Conservation (phyloP, 2,329 filamentous ascomycete species). For the Venturia pyrina region DNA sequence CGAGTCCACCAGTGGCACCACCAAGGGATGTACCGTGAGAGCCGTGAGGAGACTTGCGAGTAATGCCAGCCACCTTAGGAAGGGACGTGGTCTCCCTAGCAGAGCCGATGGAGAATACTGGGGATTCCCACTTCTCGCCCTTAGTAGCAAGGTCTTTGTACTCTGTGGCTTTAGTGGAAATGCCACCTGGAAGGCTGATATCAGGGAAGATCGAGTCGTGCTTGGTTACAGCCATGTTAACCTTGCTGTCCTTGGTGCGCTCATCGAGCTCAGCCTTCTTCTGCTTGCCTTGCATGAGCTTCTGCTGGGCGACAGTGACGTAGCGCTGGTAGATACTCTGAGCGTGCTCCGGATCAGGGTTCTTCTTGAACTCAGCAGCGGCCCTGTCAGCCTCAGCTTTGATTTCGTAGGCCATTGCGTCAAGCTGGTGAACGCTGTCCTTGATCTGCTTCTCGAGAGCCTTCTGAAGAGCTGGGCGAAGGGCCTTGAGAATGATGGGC, state of each 20-base stretch:
- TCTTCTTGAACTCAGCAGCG: constrained; percentile 50
- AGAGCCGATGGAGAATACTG: constrained; percentile 78
- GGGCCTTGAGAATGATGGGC: constrained; percentile 71
- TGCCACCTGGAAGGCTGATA: constrained; percentile 75
- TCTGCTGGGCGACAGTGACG: constrained; percentile 61
- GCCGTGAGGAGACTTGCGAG: constrained; percentile 6
- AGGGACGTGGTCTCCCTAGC: constrained; percentile 65
- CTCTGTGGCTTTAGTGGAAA: constrained; percentile 87
- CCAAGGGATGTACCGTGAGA: constrained; percentile 3
- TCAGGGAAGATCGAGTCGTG: constrained; percentile 88
- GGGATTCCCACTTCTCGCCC: constrained; percentile 90
- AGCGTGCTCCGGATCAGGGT: constrained; percentile 58
- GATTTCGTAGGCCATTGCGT: constrained; percentile 62
- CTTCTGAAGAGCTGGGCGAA: constrained; percentile 79
- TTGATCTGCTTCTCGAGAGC: constrained; percentile 82
- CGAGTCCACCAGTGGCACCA: not conserved
- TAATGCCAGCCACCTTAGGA: constrained; percentile 35
- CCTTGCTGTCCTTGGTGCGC: constrained; percentile 52
- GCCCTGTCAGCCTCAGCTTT: constrained; percentile 75
- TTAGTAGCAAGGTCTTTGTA: constrained; percentile 80
- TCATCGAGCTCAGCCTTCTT: constrained; percentile 52
- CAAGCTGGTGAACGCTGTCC: constrained; percentile 67
- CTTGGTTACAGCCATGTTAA: constrained; percentile 76
- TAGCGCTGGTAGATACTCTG: constrained; percentile 85
- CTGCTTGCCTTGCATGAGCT: constrained; percentile 64